phyloP scores from a whole-genome alignment of 352 stramenopile species.

The Blastocystis sp. region DNA sequence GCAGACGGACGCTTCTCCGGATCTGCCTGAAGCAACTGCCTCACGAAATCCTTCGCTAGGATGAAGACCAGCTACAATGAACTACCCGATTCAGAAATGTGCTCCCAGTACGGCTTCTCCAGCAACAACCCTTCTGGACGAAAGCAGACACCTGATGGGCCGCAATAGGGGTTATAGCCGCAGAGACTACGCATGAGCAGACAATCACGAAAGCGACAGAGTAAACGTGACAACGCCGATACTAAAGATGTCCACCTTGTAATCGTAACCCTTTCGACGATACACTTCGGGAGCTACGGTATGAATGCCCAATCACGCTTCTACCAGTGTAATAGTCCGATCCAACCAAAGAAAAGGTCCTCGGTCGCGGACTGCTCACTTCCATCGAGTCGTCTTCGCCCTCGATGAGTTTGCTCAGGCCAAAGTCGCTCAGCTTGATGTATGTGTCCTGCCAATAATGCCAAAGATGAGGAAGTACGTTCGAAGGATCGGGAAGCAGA shows the following conservation, averaged over 20 bases:
- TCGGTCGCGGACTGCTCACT: conserved; percentile 16
- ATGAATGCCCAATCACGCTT: background rate
- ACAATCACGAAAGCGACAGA: background rate
- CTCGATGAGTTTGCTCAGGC: conserved; percentile 43
- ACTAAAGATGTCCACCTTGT: conserved; percentile 63
- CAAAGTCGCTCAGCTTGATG: conserved; percentile 70
- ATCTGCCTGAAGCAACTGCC: conserved; percentile 27
- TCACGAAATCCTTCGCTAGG: conserved; percentile 51
- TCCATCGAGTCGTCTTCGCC: background rate
- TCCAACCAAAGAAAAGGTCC: conserved; percentile 67
- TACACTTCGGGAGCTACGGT: conserved; percentile 44
- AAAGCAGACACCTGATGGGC: conserved; percentile 58
- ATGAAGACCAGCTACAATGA: background rate
- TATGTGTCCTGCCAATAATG: conserved; percentile 39
- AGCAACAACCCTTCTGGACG: conserved; percentile 51
- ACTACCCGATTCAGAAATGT: conserved; percentile 46
- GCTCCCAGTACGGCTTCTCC: conserved; percentile 58
- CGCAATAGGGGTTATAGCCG: conserved; percentile 68
- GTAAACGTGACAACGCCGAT: conserved; percentile 67
- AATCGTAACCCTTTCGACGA: conserved; percentile 45
- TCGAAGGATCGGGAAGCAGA: conserved; percentile 27
- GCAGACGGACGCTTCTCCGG: conserved; percentile 67
- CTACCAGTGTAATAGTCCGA: conserved; percentile 60
- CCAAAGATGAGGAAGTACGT: background rate
- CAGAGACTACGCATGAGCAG: conserved; percentile 39